Conservation (phyloP, 1,284 basidiomycete species). For the Cutaneotrichosporon arboriforme region DNA sequence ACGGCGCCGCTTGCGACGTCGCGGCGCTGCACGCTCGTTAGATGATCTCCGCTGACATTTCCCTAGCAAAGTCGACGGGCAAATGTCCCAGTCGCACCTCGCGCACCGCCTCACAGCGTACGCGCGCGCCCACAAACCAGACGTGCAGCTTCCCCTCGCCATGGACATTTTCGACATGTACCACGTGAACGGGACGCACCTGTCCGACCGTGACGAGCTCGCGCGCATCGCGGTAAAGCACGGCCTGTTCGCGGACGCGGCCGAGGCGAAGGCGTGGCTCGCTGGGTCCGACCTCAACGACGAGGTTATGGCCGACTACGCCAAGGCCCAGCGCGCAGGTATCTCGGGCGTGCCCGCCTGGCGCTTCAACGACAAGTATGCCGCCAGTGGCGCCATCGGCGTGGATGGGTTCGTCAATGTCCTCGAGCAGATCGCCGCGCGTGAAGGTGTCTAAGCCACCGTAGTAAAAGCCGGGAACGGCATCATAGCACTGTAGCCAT, state of each 20-base stretch:
- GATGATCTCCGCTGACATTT: too few species aligned
- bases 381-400: conserved; percentile 47
- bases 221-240: conserved; percentile 38
- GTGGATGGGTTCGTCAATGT: conserved; percentile 51
- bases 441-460: too few species aligned
- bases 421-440: conserved; percentile 19
- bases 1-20: too few species aligned
- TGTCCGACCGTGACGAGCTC: conserved; percentile 37
- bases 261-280: conserved; percentile 32
- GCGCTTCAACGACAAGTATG: conserved; percentile 43
- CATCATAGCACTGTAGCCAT: too few species aligned
- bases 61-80: too few species aligned
- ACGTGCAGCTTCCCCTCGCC: conserved; percentile 31
- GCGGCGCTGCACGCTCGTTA: too few species aligned
- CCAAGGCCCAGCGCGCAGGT: conserved; percentile 31
- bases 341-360: conserved; percentile 51
- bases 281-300: conserved; percentile 28
- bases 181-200: conserved; percentile 44
- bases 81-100: conserved; percentile 42
- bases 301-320: conserved; percentile 30
- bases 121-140: conserved; percentile 33
- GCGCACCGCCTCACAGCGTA: conserved; percentile 43
- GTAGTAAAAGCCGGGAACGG: too few species aligned
- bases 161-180: conserved; percentile 40
- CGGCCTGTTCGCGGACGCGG: conserved; percentile 30